Conservation (phyloP, 2,329 filamentous ascomycete species). For the Corynespora cassiicola region DNA sequence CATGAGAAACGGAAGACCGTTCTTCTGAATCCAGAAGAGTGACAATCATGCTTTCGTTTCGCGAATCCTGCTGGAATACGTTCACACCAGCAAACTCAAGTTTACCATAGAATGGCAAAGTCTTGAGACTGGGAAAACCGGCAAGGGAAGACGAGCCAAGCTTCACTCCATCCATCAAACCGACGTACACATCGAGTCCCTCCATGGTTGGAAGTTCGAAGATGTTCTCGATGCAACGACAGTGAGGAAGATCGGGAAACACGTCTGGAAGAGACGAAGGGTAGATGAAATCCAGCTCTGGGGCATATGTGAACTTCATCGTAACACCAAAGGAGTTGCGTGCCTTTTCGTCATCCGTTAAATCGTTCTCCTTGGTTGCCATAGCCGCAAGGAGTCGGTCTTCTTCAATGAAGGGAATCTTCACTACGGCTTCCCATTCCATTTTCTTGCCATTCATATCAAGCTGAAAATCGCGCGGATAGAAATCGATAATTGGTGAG, state of each 20-base stretch:
- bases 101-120: conserved; percentile 80
- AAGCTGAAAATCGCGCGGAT: conserved; percentile 93
- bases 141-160: conserved; percentile 84
- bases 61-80: conserved; percentile 94
- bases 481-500: conserved; percentile 97
- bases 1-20: conserved; percentile 73
- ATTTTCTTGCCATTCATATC: conserved; percentile 99
- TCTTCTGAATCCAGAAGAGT: conserved; percentile 78
- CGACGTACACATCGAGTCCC: conserved; percentile 83
- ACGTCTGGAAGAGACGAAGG: conserved; percentile 86
- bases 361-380: conserved; percentile 77
- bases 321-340: conserved; percentile 92
- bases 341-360: conserved; percentile 78
- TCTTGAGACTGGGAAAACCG: conserved; percentile 90
- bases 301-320: conserved; percentile 88
- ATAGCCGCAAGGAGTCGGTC: conserved; percentile 84
- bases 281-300: conserved; percentile 79
- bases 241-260: conserved; percentile 87
- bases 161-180: conserved; percentile 83
- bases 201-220: conserved; percentile 94
- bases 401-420: conserved; percentile 98
- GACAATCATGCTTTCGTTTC: conserved; percentile 95
- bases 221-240: conserved; percentile 93
- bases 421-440: conserved; percentile 99
- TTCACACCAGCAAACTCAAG: conserved; percentile 89